Evolutionary conservation across 164 flowering plant species (phyloP), one percentile per base, ranked within the genome.

Genomic region (Sedum album): DNA sequence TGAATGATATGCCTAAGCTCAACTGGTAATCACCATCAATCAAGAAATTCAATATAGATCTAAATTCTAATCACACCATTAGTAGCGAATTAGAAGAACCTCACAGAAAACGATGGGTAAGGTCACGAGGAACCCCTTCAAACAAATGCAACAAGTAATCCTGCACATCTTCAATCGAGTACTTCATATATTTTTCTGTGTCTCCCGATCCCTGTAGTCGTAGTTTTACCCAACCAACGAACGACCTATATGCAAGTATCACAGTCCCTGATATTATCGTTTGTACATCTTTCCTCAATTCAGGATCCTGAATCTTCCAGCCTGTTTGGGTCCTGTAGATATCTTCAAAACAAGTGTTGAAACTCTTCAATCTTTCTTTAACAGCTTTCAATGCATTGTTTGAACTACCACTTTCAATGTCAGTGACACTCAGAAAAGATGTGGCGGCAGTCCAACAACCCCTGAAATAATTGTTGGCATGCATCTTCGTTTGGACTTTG

Each of bases 321-420:
- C 77, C 83, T 9, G 94, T 85, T 76, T 93, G 98, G 51, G 75
- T 79, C 75, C 86, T 78, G 67, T n/a, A n/a, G n/a, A n/a, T n/a
- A n/a, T n/a, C n/a, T n/a, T n/a, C n/a, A n/a, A n/a, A n/a, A n/a
- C n/a, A n/a, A n/a, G n/a, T n/a, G n/a, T n/a, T n/a, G n/a, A n/a
- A n/a, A n/a, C n/a, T n/a, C n/a, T n/a, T n/a, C 89, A 93, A 86
- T 67, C 96, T 86, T 69, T 89, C 93, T 81, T 89, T 89, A 39
- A 86, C 79, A 60, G 79, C 76, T 82, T 82, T 91, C 17, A 88
- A 81, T 35, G 85, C 91, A 76, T 75, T 82, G 71, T 74, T 82
- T 8, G 91, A 78, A 69, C 94, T 81, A 57, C 91, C 91, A 21
- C 87, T 82, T 70, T 84, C 73, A 4, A 97, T 94, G 66, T 89